Evolutionary conservation across 441 rosid species (phyloP).

Genomic region (Syzygium malaccense): DNA sequence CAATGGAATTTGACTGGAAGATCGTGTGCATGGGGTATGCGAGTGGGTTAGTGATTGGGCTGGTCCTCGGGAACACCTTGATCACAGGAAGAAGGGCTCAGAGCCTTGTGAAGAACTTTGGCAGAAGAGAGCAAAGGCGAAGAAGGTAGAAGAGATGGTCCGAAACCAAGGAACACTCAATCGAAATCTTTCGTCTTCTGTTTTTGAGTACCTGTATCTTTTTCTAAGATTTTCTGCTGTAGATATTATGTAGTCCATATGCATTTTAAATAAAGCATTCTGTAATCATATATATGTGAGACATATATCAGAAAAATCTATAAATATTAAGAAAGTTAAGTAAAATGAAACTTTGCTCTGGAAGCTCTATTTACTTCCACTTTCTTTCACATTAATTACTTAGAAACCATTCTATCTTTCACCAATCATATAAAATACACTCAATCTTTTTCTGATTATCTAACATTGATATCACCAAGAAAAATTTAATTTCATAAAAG

Average conservation of each 20-base stretch:
- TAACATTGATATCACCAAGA: not conserved
- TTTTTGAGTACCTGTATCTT: not conserved
- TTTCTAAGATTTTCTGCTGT: not conserved
- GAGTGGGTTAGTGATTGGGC: not conserved
- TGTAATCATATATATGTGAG: not conserved
- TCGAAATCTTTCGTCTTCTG: not conserved
- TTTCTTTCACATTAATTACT: not conserved
- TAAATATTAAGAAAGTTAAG: not conserved
- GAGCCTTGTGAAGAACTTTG: not conserved
- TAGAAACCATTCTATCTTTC: not conserved
- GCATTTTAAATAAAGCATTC: not conserved
- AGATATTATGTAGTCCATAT: not conserved
- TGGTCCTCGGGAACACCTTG: not conserved
- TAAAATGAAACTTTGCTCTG: not conserved
- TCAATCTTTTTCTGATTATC: not conserved
- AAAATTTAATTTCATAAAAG: not conserved
- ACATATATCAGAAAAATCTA: not conserved
- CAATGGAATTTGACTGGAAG: not conserved
- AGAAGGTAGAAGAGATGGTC: not conserved
- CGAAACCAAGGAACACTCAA: not conserved
- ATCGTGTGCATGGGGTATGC: not conserved
- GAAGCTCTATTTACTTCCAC: not conserved
- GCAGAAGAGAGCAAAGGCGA: not conserved
- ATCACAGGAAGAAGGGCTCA: not conserved
- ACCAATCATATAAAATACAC: not conserved